These are phyloP conservation scores for Neonectria coccinea DNA, from an alignment of 2,329 filamentous ascomycete species.

Conservation along the genomic window DNA sequence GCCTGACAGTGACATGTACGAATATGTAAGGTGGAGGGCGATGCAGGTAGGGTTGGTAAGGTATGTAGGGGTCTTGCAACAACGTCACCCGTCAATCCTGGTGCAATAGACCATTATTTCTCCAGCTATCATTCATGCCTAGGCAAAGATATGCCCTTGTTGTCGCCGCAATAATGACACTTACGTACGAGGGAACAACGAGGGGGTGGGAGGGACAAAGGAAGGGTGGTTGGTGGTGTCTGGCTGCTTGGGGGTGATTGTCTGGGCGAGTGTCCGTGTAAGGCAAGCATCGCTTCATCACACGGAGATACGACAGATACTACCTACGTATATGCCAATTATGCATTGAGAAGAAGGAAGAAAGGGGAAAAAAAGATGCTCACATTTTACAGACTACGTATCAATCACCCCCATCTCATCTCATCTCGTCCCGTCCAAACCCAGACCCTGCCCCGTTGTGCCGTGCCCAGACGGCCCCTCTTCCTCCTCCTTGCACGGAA, in stretches of 20 bases:
- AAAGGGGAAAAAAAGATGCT: background rate
- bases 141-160: background rate
- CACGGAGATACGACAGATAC: too few relatives aligned
- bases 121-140: constrained; percentile 5
- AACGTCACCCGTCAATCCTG: constrained; percentile 6
- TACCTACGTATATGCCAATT: background rate
- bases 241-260: too few relatives aligned
- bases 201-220: background rate
- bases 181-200: background rate
- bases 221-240: background rate
- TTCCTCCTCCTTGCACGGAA: background rate
- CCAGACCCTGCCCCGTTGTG: constrained; percentile 16
- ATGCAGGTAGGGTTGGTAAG: background rate
- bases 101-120: constrained; percentile 1
- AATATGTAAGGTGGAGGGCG: background rate
- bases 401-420: constrained; percentile 4
- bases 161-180: background rate
- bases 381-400: background rate
- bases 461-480: constrained; percentile 1
- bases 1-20: constrained; percentile 1
- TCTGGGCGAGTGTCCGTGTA: too few relatives aligned
- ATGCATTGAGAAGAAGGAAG: background rate
- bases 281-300: too few relatives aligned
- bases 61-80: background rate
- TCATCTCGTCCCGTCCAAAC: constrained; percentile 21